A percentile compares a stretch with the other conserved stretches of the same genome.
These are phyloP conservation scores for Metschnikowia koreensis DNA, from an alignment of 805 yeast species.

Conservation along the genomic window DNA sequence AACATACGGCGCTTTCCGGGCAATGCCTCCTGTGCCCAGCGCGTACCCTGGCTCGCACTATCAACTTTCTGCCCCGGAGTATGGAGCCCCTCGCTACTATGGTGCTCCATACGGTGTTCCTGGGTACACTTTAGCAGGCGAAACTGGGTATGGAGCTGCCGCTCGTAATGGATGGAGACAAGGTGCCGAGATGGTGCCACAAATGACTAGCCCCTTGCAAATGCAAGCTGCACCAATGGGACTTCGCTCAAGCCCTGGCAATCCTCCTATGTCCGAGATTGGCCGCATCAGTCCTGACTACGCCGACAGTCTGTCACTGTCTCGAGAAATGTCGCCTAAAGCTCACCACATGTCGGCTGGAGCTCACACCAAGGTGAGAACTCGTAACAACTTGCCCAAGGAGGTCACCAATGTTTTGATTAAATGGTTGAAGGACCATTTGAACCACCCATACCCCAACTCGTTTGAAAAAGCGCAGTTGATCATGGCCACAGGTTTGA, in stretches of 20 bases:
- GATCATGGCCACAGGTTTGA: constrained; percentile 69
- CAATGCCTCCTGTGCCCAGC: constrained; percentile 4
- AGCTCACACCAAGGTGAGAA: constrained; percentile 20
- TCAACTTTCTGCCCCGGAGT: constrained; percentile 9
- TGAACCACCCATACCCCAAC: constrained; percentile 82
- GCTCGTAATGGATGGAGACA: constrained; percentile 2
- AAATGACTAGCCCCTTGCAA: background rate
- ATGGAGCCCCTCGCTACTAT: constrained; percentile 15
- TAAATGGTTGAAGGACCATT: constrained; percentile 70
- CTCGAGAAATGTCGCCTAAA: constrained; percentile 7
- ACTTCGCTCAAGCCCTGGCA: background rate
- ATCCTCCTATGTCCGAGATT: background rate
- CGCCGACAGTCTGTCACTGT: constrained; percentile 2
- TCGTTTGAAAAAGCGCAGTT: constrained; percentile 72
- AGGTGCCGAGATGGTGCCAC: background rate
- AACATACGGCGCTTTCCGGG: constrained; percentile 6
- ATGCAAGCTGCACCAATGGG: background rate
- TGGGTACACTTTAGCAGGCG: constrained; percentile 8
- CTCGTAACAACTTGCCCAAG: constrained; percentile 74
- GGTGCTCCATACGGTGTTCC: constrained; percentile 1
- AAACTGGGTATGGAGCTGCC: constrained; percentile 3
- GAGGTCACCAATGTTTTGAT: constrained; percentile 70
- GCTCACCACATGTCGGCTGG: constrained; percentile 18
- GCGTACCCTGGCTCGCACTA: constrained; percentile 1
- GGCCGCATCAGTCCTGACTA: background rate